Conservation (phyloP, 768 basidiomycete species). For the Paxillus involutus region DNA sequence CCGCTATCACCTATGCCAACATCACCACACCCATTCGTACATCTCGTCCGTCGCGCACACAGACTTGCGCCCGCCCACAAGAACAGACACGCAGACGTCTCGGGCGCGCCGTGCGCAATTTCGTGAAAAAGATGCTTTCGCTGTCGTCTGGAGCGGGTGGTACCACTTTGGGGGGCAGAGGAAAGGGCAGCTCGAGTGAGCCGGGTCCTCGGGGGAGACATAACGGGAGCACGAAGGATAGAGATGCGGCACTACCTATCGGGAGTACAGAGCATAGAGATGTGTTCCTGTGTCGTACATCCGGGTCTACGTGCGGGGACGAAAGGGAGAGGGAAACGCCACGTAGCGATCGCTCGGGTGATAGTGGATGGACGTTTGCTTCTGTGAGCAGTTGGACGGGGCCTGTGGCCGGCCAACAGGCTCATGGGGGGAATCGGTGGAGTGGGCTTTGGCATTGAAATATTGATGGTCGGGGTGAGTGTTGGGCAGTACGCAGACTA, state of each 20-base stretch:
- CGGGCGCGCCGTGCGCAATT: conserved; percentile 19
- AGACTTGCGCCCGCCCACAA: neutral
- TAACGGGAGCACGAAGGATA: neutral
- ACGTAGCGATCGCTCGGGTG: conserved; percentile 15
- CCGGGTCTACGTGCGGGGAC: neutral
- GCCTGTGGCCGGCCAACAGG: too few relatives aligned
- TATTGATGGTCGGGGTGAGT: too few relatives aligned
- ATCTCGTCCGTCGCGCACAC: neutral
- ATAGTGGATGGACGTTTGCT: too few relatives aligned
- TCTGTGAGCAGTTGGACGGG: too few relatives aligned
- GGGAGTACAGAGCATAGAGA: neutral
- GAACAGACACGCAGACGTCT: conserved; percentile 15
- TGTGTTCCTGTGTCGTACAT: too few relatives aligned
- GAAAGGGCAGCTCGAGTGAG: neutral
- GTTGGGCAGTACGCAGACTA: too few relatives aligned
- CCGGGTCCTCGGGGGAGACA: neutral
- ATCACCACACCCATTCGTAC: neutral
- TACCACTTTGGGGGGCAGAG: neutral
- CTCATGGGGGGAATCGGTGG: too few relatives aligned
- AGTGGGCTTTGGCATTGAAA: too few relatives aligned
- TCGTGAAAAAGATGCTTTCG: conserved; percentile 22
- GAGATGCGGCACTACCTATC: neutral
- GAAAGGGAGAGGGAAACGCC: conserved; percentile 7
- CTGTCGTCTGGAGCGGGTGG: conserved; percentile 5
- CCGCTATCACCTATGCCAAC: neutral